These are phyloP conservation scores for Cudoniella acicularis DNA, from an alignment of 495 filamentous ascomycete genomes.

Conservation along the genomic window DNA sequence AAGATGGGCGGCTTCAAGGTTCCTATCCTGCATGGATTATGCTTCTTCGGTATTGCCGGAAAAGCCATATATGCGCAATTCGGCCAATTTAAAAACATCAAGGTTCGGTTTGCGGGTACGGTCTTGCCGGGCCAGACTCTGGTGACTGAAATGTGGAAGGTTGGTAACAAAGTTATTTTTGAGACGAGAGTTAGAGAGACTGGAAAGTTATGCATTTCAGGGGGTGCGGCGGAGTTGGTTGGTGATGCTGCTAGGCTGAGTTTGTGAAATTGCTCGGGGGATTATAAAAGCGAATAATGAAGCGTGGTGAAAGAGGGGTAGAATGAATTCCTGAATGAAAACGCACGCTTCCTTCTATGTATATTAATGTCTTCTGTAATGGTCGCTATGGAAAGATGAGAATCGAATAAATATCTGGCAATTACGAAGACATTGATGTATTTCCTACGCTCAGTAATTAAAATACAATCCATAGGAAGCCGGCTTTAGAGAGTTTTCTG, in stretches of 20 bases:
- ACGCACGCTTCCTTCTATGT: no score
- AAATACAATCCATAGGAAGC: no score
- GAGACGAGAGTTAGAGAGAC: conserved; percentile 95
- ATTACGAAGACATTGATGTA: no score
- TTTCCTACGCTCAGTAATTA: no score
- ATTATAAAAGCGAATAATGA: no score
- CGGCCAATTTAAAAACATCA: conserved; percentile 87
- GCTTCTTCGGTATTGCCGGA: conserved; percentile 87
- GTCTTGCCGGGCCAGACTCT: conserved; percentile 93
- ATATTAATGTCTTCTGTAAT: no score
- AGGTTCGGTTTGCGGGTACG: conserved; percentile 92
- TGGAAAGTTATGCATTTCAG: conserved; percentile 86
- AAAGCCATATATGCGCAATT: conserved; percentile 86
- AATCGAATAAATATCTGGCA: no score
- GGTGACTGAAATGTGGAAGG: conserved; percentile 98
- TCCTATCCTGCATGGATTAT: conserved; percentile 93
- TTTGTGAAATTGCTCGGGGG: no score
- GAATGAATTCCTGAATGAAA: no score
- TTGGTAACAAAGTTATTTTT: conserved; percentile 83
- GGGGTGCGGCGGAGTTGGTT: conserved; percentile 81
- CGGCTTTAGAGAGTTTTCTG: no score
- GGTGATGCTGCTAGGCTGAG: neutral
- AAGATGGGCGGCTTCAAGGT: conserved; percentile 94
- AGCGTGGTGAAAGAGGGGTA: no score
- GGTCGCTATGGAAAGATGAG: no score